Percentiles rank a stretch among this genome's conserved stretches.
Conservation (phyloP, 2,329 filamentous ascomycete species). For the Cladosporium sp. region DNA sequence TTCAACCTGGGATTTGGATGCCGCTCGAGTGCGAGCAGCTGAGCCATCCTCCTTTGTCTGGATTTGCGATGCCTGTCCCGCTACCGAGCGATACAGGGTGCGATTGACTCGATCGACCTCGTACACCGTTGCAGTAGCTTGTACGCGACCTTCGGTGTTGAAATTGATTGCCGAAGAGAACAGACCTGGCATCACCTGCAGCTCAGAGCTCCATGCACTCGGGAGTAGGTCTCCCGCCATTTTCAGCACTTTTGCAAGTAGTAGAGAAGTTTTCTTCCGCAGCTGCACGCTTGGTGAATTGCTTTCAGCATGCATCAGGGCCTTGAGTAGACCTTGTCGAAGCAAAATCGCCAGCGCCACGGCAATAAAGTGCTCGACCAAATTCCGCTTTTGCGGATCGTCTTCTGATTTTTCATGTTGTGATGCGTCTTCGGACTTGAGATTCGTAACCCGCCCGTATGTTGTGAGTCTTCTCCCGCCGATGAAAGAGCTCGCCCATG, state of each 20-base stretch:
- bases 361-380: constrained; percentile 92
- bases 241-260: constrained; percentile 88
- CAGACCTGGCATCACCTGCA: constrained; percentile 85
- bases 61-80: constrained; percentile 26
- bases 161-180: constrained; percentile 74
- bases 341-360: constrained; percentile 82
- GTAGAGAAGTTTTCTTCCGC: constrained; percentile 81
- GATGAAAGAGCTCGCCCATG: constrained; percentile 94
- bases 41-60: constrained; percentile 27
- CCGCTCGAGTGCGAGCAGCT: constrained; percentile 39
- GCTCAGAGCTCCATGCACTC: constrained; percentile 70
- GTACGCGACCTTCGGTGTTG: constrained; percentile 66
- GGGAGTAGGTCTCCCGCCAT: constrained; percentile 83
- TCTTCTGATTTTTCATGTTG: constrained; percentile 60
- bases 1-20: constrained; percentile 53
- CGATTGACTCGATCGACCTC: constrained; percentile 97
- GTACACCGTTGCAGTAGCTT: constrained; percentile 87
- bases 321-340: constrained; percentile 64
- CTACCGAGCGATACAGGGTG: constrained; percentile 76
- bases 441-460: constrained; percentile 86
- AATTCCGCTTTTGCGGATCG: constrained; percentile 63
- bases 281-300: constrained; percentile 65
- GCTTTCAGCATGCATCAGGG: constrained; percentile 58
- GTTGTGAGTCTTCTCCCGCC: constrained; percentile 90
- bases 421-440: constrained; percentile 59